Conservation (phyloP, 176 grass and related monocot genomes). For the Hordeum marinum region DNA sequence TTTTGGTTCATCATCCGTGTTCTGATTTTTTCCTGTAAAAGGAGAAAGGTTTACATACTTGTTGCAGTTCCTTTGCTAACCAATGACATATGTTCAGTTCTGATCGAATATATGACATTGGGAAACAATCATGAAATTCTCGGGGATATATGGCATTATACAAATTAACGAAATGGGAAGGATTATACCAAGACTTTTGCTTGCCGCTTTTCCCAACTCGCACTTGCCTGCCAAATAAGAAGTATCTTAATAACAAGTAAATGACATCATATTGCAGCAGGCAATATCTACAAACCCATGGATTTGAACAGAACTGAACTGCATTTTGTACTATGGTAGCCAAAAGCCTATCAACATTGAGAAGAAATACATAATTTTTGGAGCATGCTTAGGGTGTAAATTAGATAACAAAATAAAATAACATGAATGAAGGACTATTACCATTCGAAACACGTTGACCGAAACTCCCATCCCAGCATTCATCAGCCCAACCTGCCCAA, state of each 20-base stretch:
- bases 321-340: no score
- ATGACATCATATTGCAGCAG: background rate
- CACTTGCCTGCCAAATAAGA: constrained; percentile 49
- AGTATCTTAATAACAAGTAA: constrained; percentile 13
- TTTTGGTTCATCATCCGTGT: constrained; percentile 60
- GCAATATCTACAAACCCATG: background rate
- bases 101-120: background rate
- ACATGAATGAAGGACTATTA: constrained; percentile 26
- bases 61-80: background rate
- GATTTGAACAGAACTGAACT: no score
- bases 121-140: background rate
- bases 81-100: background rate
- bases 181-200: constrained; percentile 74
- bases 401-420: background rate
- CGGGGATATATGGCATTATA: background rate
- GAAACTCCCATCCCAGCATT: constrained; percentile 62
- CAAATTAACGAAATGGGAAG: background rate
- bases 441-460: constrained; percentile 66
- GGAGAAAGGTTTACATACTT: background rate
- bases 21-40: constrained; percentile 60
- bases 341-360: background rate
- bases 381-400: background rate
- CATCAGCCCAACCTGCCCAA: constrained; percentile 81
- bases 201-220: constrained; percentile 78
- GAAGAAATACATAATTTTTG: background rate